Evolutionary conservation across 768 basidiomycete genomes (phyloP).

Genomic region (Boletus speciosus): DNA sequence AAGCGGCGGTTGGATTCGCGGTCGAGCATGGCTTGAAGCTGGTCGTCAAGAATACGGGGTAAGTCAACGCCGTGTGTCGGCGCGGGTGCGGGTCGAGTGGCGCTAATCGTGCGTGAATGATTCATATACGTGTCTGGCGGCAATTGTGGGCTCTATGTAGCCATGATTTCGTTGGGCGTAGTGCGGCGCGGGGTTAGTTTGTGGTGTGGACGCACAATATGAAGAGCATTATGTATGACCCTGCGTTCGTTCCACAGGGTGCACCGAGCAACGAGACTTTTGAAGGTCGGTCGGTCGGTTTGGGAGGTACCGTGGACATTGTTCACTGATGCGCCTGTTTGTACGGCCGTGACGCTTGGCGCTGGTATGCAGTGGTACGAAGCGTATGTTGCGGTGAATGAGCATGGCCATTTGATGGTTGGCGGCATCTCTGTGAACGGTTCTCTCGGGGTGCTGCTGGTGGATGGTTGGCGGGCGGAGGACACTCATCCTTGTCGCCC

Average conservation of each 20-base stretch:
- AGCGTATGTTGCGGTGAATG: slow-evolving; percentile 39
- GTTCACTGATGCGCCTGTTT: neutral
- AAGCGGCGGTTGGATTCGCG: slow-evolving; percentile 21
- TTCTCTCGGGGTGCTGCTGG: slow-evolving; percentile 48
- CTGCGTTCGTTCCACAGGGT: slow-evolving; percentile 34
- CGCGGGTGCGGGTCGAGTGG: neutral
- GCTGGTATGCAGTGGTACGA: slow-evolving; percentile 48
- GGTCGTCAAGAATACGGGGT: slow-evolving; percentile 26
- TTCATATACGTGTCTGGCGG: neutral
- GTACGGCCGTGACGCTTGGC: slow-evolving; percentile 32
- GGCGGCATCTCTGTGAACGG: slow-evolving; percentile 41
- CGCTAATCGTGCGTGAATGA: neutral
- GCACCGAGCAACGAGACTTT: slow-evolving; percentile 7
- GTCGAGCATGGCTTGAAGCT: slow-evolving; percentile 13
- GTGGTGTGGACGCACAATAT: slow-evolving; percentile 41
- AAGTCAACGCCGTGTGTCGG: neutral
- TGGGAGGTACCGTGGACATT: neutral
- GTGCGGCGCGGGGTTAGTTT: slow-evolving; percentile 36
- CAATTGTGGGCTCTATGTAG: slow-evolving; percentile 1
- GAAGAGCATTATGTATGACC: slow-evolving; percentile 35
- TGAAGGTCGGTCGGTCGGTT: neutral
- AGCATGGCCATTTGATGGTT: slow-evolving; percentile 39
- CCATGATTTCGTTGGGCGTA: slow-evolving; percentile 40
- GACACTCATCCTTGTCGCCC: slow-evolving; percentile 41
- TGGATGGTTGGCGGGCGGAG: slow-evolving; percentile 48